These are phyloP conservation scores for Tephrocybe sp. DNA, from an alignment of 768 basidiomycete species.

Conservation along the genomic window DNA sequence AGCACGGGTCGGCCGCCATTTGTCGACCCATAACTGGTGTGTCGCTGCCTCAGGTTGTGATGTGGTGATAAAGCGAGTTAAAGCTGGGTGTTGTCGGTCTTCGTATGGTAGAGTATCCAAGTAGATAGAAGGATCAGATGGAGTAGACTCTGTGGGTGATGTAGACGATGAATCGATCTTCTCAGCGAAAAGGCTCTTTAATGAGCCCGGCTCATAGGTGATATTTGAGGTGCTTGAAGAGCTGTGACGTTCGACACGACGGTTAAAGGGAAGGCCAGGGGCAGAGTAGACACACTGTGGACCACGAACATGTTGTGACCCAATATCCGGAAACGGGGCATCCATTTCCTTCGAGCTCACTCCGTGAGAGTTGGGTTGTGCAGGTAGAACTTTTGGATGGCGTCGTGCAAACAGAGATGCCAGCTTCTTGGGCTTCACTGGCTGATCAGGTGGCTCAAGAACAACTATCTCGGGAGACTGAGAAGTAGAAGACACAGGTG, in stretches of 20 bases:
- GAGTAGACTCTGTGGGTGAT: background rate
- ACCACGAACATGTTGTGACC: conserved; percentile 64
- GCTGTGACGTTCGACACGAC: background rate
- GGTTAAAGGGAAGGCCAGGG: conserved; percentile 9
- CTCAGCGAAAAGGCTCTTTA: background rate
- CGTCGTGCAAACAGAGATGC: conserved; percentile 3
- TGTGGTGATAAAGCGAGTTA: conserved; percentile 33
- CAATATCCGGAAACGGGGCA: conserved; percentile 49
- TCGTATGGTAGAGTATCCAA: conserved; percentile 29
- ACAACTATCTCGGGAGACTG: conserved; percentile 3
- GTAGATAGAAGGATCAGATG: conserved; percentile 11
- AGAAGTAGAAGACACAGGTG: background rate
- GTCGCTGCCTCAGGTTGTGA: conserved; percentile 16
- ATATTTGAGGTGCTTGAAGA: background rate
- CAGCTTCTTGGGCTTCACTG: conserved; percentile 1
- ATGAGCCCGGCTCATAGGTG: background rate
- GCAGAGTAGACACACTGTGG: conserved; percentile 41
- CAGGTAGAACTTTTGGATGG: background rate
- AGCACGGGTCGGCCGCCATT: conserved; percentile 74
- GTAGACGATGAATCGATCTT: background rate
- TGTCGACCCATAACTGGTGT: conserved; percentile 66
- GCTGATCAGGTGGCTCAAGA: conserved; percentile 5
- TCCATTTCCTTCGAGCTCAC: conserved; percentile 4
- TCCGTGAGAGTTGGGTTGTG: background rate
- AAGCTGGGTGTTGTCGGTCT: conserved; percentile 48